Conservation (phyloP, 768 basidiomycete genomes). For the Scleroderma bovista region DNA sequence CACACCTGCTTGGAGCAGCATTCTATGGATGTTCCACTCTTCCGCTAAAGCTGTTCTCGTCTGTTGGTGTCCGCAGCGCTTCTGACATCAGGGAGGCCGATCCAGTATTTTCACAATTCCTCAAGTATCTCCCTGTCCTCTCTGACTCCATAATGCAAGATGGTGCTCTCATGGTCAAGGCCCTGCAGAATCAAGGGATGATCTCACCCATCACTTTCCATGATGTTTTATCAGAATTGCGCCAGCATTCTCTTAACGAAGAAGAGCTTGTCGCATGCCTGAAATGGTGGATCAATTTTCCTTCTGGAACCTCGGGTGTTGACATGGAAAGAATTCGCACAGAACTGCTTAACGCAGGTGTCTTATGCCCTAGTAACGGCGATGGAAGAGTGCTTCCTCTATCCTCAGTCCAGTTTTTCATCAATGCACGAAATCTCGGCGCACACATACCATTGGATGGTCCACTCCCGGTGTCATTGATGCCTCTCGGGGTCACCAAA, state of each 20-base stretch:
- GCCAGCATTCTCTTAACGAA: conserved; percentile 60
- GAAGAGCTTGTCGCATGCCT: conserved; percentile 77
- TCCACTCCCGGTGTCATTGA: conserved; percentile 68
- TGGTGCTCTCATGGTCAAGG: conserved; percentile 54
- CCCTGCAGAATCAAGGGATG: conserved; percentile 56
- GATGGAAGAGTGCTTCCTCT: conserved; percentile 62
- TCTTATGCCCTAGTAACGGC: conserved; percentile 42
- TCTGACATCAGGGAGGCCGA: conserved; percentile 71
- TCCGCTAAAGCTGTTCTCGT: conserved; percentile 69
- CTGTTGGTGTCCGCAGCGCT: conserved; percentile 62
- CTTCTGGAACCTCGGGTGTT: conserved; percentile 28
- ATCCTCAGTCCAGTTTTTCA: conserved; percentile 61
- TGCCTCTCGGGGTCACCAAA: conserved; percentile 65
- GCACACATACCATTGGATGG: conserved; percentile 65
- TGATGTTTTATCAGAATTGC: conserved; percentile 79
- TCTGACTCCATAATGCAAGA: conserved; percentile 53
- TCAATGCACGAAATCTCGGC: conserved; percentile 55
- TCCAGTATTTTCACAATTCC: conserved; percentile 61
- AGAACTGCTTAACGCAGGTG: conserved; percentile 66
- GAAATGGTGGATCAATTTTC: conserved; percentile 72
- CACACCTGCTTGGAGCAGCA: conserved; percentile 59
- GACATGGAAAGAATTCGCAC: conserved; percentile 43
- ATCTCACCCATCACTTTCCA: conserved; percentile 71
- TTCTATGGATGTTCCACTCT: conserved; percentile 66
- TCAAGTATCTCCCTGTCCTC: conserved; percentile 73